Percentiles rank a stretch among this genome's conserved stretches.
These are phyloP conservation scores for Grosmannia serpens DNA, from an alignment of 2,329 filamentous ascomycete genomes.

Conservation along the genomic window DNA sequence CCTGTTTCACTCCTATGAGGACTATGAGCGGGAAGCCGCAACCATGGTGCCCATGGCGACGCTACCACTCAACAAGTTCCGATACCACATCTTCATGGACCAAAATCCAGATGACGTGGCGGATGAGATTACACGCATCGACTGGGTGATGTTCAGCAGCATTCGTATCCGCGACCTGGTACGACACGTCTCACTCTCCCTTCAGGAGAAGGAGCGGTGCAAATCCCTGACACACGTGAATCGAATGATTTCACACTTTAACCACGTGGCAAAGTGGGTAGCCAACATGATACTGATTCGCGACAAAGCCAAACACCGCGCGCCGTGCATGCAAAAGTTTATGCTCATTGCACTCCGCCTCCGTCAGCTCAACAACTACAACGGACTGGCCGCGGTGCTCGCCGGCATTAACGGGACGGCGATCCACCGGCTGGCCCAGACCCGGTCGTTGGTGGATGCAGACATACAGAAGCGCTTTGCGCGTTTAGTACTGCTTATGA, in stretches of 20 bases:
- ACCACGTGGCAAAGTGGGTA: constrained; percentile 73
- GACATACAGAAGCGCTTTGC: constrained; percentile 75
- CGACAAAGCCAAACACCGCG: constrained; percentile 92
- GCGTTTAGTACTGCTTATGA: constrained; percentile 83
- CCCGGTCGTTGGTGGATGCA: constrained; percentile 60
- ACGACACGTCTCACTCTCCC: constrained; percentile 71
- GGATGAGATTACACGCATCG: constrained; percentile 84
- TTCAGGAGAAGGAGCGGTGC: constrained; percentile 61
- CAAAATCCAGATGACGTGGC: constrained; percentile 76
- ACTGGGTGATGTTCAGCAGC: constrained; percentile 96
- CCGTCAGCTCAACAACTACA: constrained; percentile 92
- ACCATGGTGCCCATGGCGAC: constrained; percentile 58
- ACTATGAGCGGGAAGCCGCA: constrained; percentile 69
- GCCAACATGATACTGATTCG: constrained; percentile 75
- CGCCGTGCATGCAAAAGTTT: constrained; percentile 85
- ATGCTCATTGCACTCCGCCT: constrained; percentile 83
- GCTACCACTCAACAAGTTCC: constrained; percentile 65
- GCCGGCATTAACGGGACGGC: constrained; percentile 84
- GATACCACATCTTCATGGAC: constrained; percentile 86
- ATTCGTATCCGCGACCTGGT: constrained; percentile 89
- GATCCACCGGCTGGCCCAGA: constrained; percentile 73
- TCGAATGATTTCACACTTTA: constrained; percentile 89
- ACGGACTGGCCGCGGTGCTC: constrained; percentile 84
- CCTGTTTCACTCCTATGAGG: constrained; percentile 58
- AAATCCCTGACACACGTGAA: constrained; percentile 76